Evolutionary conservation across 2,329 filamentous ascomycete genomes (phyloP).

Genomic region (Magnaporthiopsis incrustans): DNA sequence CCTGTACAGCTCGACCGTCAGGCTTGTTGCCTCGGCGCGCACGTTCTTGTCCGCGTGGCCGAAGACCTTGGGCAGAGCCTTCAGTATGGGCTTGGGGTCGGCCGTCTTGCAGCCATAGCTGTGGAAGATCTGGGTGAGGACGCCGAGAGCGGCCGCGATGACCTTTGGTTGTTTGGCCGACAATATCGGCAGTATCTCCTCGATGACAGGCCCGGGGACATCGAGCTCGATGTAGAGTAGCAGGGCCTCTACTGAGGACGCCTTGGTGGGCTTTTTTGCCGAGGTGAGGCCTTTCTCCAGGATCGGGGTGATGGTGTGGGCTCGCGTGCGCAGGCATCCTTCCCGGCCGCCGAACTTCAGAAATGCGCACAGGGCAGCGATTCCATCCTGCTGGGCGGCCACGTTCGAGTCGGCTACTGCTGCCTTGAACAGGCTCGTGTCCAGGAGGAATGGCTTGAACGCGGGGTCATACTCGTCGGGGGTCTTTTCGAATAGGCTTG

Average conservation of each 20-base stretch:
- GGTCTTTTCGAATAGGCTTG: conserved; percentile 76
- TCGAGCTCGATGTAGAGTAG: conserved; percentile 88
- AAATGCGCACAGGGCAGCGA: conserved; percentile 82
- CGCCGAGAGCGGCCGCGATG: conserved; percentile 61
- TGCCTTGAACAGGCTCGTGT: conserved; percentile 81
- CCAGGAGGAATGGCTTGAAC: conserved; percentile 81
- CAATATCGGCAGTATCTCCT: conserved; percentile 77
- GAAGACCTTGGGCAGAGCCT: conserved; percentile 82
- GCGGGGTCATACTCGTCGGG: conserved; percentile 78
- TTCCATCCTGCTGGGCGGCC: conserved; percentile 88
- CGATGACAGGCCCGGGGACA: conserved; percentile 73
- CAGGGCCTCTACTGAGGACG: conserved; percentile 76
- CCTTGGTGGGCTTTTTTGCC: conserved; percentile 80
- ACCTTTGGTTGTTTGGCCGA: conserved; percentile 89
- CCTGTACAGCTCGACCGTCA: conserved; percentile 90
- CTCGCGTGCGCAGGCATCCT: conserved; percentile 69
- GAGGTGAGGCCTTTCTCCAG: conserved; percentile 88
- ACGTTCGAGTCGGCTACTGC: conserved; percentile 94
- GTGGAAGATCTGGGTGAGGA: conserved; percentile 78
- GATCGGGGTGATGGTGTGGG: conserved; percentile 66
- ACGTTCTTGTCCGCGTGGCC: conserved; percentile 98
- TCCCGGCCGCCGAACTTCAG: conserved; percentile 83
- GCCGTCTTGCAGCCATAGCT: conserved; percentile 92
- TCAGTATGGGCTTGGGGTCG: conserved; percentile 88
- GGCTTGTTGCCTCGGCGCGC: conserved; percentile 81